Base-by-base conservation (phyloP, 2,329 filamentous ascomycete genomes). In the Claviceps cyperi region DNA sequence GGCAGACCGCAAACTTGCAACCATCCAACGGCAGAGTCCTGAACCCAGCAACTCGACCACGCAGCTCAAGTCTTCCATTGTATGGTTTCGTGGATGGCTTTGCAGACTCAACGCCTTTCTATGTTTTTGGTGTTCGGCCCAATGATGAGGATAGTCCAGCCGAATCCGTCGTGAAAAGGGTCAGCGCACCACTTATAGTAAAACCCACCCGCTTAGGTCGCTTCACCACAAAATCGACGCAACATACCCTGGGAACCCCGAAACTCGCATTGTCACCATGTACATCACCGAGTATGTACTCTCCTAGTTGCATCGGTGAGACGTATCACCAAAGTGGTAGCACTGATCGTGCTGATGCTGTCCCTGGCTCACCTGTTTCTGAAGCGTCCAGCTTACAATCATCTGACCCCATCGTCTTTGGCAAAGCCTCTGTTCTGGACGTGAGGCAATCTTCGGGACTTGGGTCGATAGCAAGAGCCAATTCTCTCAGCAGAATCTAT, bases 1-100 rank as follows among this genome's bases (percentile, higher is more conserved):
- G 68, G 49, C 66, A 76, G 54, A 80, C 77, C 0, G 75, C 72
- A 46, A 72, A 64, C 21, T 61, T 80, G n/a, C 76, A 81, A 53
- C 67, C 69, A 0, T 66, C 58, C 46, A 66, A 69, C 49, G 69
- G 75, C 41, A 60, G 76, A n/a, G 74, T 76, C 47, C 62, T 77
- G 38, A 70, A 69, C 1, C 54, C 61, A 32, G 56, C 55, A 1
- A 54, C 54, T 15, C 68, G 71, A 2, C 66, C 66, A 21, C 70
- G 74, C 51, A 76, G 75, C 54, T 66, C 69, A 44, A 78, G 72
- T 52, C 57, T 77, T 39, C 74, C 75, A 0, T 54, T 70, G n/a
- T 72, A 71, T 51, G 68, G 66, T 6, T 66, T 68, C 37, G 58
- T 64, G 3, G 71, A 73, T 48, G 67, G 66, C 19, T 64, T 69